These are phyloP conservation scores for Lachnellula hyalina DNA, from an alignment of 2,329 filamentous ascomycete genomes.

Conservation along the genomic window DNA sequence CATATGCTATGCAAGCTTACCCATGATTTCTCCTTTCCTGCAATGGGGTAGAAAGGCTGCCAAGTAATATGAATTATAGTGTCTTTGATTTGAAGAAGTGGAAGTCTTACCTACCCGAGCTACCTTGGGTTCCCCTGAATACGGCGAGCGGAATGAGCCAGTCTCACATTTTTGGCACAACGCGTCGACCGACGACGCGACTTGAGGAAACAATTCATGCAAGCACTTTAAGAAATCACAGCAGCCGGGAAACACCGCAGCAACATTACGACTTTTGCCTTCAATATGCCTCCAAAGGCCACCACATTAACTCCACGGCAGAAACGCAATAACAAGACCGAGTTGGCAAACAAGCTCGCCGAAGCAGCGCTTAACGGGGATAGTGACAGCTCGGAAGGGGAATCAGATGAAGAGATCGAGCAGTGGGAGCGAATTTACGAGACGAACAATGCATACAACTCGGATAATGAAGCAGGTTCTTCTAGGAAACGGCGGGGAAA, in stretches of 20 bases:
- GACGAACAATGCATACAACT: conserved; percentile 4
- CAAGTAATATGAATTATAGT: neutral
- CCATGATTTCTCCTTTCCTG: neutral
- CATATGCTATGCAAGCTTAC: neutral
- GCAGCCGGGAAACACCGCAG: neutral
- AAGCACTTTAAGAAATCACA: neutral
- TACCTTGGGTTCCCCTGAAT: neutral
- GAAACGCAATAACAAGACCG: conserved; percentile 25
- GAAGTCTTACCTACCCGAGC: no score
- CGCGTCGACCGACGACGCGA: neutral
- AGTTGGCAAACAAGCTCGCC: conserved; percentile 38
- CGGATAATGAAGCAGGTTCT: neutral
- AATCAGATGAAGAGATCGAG: conserved; percentile 66
- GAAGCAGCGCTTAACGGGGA: conserved; percentile 9
- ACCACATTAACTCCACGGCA: conserved; percentile 11
- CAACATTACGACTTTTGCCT: neutral
- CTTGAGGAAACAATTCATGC: neutral
- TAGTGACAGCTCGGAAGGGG: conserved; percentile 49
- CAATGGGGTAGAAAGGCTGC: no score
- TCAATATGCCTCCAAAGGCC: conserved; percentile 26
- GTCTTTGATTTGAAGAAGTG: neutral
- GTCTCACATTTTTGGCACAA: neutral
- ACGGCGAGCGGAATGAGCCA: neutral
- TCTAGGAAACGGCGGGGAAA: conserved; percentile 16
- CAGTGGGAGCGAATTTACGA: conserved; percentile 80